Percentiles rank a stretch among this genome's conserved stretches.
Evolutionary conservation across 805 yeast species (phyloP).

Genomic region (Monosporozyma solicola): DNA sequence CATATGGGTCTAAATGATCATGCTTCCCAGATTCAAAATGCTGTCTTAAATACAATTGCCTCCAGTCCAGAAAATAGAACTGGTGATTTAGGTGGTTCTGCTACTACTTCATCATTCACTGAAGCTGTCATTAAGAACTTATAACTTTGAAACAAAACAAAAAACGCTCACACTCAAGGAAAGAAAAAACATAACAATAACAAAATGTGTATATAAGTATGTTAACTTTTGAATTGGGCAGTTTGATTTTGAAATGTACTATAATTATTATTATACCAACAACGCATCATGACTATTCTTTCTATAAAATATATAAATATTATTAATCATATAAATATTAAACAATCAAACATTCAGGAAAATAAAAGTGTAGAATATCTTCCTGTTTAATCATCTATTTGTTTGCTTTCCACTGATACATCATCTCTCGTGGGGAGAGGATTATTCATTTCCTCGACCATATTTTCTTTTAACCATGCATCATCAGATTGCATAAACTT

Average conservation of each 20-base stretch:
- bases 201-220: background rate
- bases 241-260: background rate
- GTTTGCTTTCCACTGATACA: background rate
- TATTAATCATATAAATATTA: background rate
- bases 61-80: slow-evolving; percentile 95
- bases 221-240: background rate
- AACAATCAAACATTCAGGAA: background rate
- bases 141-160: slow-evolving; percentile 4
- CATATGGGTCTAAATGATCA: slow-evolving; percentile 84
- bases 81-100: slow-evolving; percentile 82
- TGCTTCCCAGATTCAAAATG: slow-evolving; percentile 80
- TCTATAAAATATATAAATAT: background rate
- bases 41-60: slow-evolving; percentile 81
- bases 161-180: background rate
- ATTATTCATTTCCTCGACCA: background rate
- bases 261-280: background rate
- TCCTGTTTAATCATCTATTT: background rate
- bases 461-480: slow-evolving; percentile 1
- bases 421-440: background rate
- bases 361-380: background rate
- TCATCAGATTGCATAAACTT: slow-evolving; percentile 18
- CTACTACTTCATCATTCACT: slow-evolving; percentile 84
- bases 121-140: slow-evolving; percentile 68
- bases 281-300: background rate
- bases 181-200: background rate